Conservation (phyloP, 768 basidiomycete genomes). For the Porpolomopsis calyptriformis region DNA sequence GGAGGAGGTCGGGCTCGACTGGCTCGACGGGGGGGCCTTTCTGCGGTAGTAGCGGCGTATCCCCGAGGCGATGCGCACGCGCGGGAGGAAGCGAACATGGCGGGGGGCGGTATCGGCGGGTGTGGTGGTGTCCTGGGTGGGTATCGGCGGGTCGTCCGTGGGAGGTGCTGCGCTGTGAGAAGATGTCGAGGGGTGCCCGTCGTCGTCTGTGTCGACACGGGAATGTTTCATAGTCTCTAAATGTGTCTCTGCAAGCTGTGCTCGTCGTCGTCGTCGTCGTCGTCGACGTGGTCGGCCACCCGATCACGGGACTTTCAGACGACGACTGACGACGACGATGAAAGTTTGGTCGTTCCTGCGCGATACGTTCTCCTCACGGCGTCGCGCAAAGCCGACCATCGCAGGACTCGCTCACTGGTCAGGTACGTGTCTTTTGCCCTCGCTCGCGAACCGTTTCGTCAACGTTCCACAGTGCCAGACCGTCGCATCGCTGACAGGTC, state of each 20-base stretch:
- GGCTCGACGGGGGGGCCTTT: background rate
- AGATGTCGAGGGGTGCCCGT: background rate
- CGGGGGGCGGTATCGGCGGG: background rate
- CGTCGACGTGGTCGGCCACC: too few species aligned
- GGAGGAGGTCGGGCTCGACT: conserved; percentile 22
- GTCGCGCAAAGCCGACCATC: background rate
- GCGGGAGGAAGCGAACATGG: conserved; percentile 57
- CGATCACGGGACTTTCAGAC: too few species aligned
- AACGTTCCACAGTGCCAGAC: background rate
- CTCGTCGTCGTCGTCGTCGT: too few species aligned
- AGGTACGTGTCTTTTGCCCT: background rate
- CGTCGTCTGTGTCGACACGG: too few species aligned
- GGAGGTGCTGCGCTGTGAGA: background rate
- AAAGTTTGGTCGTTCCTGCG: background rate
- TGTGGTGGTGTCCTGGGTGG: background rate
- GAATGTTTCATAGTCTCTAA: too few species aligned
- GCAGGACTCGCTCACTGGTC: background rate
- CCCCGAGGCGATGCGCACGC: conserved; percentile 70
- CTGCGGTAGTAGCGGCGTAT: conserved; percentile 33
- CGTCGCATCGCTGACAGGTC: background rate
- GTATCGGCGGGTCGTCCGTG: background rate
- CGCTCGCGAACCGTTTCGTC: background rate
- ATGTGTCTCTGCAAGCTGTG: too few species aligned
- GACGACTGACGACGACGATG: background rate
- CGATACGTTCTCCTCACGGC: background rate